Evolutionary conservation across 805 yeast genomes (phyloP).

Genomic region (Wilhelminamyces savonicus): DNA sequence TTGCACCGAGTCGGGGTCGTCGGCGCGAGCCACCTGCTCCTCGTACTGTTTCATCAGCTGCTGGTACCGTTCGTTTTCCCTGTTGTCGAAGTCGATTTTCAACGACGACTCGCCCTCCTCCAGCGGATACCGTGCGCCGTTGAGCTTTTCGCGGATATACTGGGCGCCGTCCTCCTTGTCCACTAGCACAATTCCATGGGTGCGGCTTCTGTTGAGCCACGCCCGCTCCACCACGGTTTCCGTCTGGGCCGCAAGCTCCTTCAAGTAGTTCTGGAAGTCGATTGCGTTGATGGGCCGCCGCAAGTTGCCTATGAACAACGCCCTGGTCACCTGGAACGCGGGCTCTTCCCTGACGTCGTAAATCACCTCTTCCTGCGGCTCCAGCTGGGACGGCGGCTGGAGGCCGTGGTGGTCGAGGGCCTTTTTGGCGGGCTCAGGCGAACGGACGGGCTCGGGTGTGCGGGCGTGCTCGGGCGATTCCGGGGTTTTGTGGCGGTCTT

Average conservation of each 20-base stretch:
- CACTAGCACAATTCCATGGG: conserved; percentile 38
- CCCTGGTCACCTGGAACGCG: conserved; percentile 33
- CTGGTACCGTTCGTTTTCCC: conserved; percentile 16
- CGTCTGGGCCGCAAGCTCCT: conserved; percentile 18
- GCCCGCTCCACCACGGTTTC: conserved; percentile 32
- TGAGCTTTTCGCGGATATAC: conserved; percentile 24
- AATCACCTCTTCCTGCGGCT: conserved; percentile 22
- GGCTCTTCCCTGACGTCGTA: conserved; percentile 28
- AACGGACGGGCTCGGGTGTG: too few relatives aligned
- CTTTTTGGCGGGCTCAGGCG: too few relatives aligned
- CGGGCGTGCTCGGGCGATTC: too few relatives aligned
- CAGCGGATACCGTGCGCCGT: conserved; percentile 29
- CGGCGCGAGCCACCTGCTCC: conserved; percentile 3
- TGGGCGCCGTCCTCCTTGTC: conserved; percentile 36
- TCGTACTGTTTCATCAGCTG: too few relatives aligned
- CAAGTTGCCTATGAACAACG: conserved; percentile 39
- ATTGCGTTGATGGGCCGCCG: conserved; percentile 31
- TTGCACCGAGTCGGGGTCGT: conserved; percentile 2
- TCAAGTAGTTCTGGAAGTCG: conserved; percentile 30
- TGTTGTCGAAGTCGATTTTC: conserved; percentile 8
- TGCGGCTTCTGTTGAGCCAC: conserved; percentile 36
- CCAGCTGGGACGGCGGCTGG: too few relatives aligned
- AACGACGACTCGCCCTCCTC: conserved; percentile 16
- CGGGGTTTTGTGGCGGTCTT: too few relatives aligned
- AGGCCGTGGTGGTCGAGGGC: too few relatives aligned